Base-by-base conservation (phyloP, 495 filamentous ascomycete species). In the Penicillium alfredii region DNA sequence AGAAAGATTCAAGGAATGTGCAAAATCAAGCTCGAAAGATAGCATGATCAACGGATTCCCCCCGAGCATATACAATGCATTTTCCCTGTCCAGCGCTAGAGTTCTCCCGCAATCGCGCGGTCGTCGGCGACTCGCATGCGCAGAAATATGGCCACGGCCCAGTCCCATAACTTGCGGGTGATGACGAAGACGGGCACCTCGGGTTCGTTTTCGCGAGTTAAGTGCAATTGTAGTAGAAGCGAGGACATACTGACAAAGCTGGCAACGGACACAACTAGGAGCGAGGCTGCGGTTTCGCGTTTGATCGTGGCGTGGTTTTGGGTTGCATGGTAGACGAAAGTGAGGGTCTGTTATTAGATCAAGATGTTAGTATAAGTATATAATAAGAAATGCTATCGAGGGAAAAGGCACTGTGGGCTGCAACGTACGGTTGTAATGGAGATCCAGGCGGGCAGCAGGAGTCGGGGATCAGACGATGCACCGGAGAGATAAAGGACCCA, bases 401-500 rank as follows among this genome's bases (percentile, higher is more conserved):
- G 11, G 24, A 8, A n/a, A 4, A 9, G 15, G 21, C 21, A 9
- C 8, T 25, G 8, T 2, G 5, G 23, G 3, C 23, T 9, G 22
- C n/a, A n/a, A 57, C 68, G 27, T 64, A 85, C 84, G 25, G 78
- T 86, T 33, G 86, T 82, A 36, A 94, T 90, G 32, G 78, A 79
- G 36, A 94, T 81, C 85, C 86, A 92, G 14, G 86, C 84, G 14
- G 84, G 84, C 3, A 92, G 66, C n/a, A 92, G 74, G 40, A 87
- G 73, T 16, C 83, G 77, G 0, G 83, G 81, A 55, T 88, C 84
- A 32, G 80, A 76, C 12, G 76, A 78, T 40, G 80, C 85, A 31
- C 81, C 84, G 4, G 78, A 81, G 18, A 90, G 64, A 52, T 83
- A 81, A 8, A 92, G 75, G 4, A 85, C 79, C 72, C 80, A 86